Evolutionary conservation across 2,329 filamentous ascomycete species (phyloP).

Genomic region (Verruconis gallopava): DNA sequence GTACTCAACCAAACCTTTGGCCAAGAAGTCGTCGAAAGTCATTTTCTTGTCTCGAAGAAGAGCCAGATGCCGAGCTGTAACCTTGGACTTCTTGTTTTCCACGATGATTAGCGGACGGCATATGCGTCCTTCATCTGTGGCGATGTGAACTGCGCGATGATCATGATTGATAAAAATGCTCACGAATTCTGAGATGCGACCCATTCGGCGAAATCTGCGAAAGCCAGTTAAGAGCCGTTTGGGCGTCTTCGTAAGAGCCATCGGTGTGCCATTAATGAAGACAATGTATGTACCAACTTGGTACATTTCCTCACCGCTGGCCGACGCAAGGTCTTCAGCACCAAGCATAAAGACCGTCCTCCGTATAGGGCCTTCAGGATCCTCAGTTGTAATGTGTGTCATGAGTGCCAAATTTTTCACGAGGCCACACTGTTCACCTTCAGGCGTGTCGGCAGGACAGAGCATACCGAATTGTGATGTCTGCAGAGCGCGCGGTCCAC

Average conservation of each 20-base stretch:
- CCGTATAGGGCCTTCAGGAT: conserved; percentile 81
- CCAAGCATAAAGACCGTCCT: conserved; percentile 79
- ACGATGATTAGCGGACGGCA: conserved; percentile 94
- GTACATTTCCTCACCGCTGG: conserved; percentile 80
- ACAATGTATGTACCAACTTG: conserved; percentile 74
- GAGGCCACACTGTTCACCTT: conserved; percentile 94
- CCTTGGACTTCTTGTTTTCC: conserved; percentile 70
- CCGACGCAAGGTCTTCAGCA: conserved; percentile 65
- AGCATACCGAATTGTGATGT: conserved; percentile 98
- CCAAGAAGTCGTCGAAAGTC: conserved; percentile 89
- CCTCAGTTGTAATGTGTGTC: conserved; percentile 97
- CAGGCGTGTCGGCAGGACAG: conserved; percentile 90
- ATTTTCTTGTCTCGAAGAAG: conserved; percentile 71
- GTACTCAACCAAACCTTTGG: conserved; percentile 84
- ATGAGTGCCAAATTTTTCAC: conserved; percentile 97
- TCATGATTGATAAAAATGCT: conserved; percentile 94
- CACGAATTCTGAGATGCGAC: conserved; percentile 89
- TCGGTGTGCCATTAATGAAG: conserved; percentile 89
- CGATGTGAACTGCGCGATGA: conserved; percentile 83
- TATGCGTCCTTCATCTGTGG: conserved; percentile 92
- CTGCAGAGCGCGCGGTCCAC: conserved; percentile 86
- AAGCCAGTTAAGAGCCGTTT: conserved; percentile 79
- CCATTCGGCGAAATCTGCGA: conserved; percentile 73
- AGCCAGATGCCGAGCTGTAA: conserved; percentile 66
- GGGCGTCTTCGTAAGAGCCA: conserved; percentile 73